Conservation (phyloP, 805 yeast genomes). For the Nakazawaea sp. region DNA sequence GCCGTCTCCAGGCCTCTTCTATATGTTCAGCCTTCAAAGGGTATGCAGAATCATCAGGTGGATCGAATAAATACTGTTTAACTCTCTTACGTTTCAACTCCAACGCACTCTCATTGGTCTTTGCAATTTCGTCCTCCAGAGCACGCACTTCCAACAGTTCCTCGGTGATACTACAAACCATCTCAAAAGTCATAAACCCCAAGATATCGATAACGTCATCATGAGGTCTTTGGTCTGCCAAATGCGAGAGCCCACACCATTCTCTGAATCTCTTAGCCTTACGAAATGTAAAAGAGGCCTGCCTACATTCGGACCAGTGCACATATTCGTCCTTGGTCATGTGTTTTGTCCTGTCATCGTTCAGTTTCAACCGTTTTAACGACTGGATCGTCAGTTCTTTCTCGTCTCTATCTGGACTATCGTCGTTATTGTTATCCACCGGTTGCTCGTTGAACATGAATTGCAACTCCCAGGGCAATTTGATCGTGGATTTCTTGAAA, state of each 20-base stretch:
- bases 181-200: constrained; percentile 93
- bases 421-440: constrained; percentile 55
- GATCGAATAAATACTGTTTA: constrained; percentile 68
- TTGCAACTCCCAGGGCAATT: constrained; percentile 92
- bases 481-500: constrained; percentile 68
- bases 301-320: constrained; percentile 98
- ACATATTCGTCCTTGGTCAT: constrained; percentile 98
- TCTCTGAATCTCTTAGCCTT: constrained; percentile 92
- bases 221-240: constrained; percentile 86
- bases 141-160: constrained; percentile 74
- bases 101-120: constrained; percentile 29
- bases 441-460: constrained; percentile 93
- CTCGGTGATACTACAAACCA: constrained; percentile 91
- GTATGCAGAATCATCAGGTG: constrained; percentile 75
- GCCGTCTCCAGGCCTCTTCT: constrained; percentile 81
- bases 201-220: constrained; percentile 95
- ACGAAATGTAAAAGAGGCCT: constrained; percentile 92
- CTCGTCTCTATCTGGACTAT: constrained; percentile 79
- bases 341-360: constrained; percentile 86
- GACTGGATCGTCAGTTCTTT: constrained; percentile 84
- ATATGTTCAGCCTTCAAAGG: constrained; percentile 79
- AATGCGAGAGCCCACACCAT: constrained; percentile 84
- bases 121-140: constrained; percentile 37
- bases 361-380: constrained; percentile 80
- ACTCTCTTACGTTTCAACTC: constrained; percentile 32